Percentiles rank a stretch among this genome's conserved stretches.
Evolutionary conservation across 768 basidiomycete genomes (phyloP).

Genomic region (Nidularia sp.): DNA sequence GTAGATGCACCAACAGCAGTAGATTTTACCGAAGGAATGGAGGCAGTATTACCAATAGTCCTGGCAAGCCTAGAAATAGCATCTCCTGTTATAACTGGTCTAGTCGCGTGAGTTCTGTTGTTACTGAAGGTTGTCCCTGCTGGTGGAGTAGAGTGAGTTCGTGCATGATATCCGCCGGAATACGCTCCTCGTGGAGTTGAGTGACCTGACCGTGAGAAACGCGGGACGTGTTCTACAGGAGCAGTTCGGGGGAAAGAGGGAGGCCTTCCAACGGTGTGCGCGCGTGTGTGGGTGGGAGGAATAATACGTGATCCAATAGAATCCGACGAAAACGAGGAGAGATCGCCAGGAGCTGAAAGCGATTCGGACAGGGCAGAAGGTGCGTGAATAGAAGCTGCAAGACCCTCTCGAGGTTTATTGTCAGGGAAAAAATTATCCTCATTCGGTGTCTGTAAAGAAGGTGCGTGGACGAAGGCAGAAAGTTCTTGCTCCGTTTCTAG

Average conservation of each 20-base stretch:
- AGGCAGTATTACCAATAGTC: slow-evolving; percentile 44
- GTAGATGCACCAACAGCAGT: no score
- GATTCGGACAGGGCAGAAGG: slow-evolving; percentile 26
- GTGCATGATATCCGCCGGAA: slow-evolving; percentile 31
- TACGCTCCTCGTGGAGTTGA: slow-evolving; percentile 38
- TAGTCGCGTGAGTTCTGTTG: slow-evolving; percentile 30
- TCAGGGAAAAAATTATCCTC: background rate
- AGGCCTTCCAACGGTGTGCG: slow-evolving; percentile 52
- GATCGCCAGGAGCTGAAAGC: slow-evolving; percentile 33
- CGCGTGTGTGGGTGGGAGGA: slow-evolving; percentile 42
- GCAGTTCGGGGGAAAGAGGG: slow-evolving; percentile 21
- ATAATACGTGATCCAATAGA: slow-evolving; percentile 21
- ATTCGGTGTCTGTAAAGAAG: background rate
- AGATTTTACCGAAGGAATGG: slow-evolving; percentile 12
- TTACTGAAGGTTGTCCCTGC: slow-evolving; percentile 30
- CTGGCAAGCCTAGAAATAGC: slow-evolving; percentile 64
- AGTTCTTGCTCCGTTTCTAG: no score
- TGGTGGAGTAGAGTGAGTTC: slow-evolving; percentile 68
- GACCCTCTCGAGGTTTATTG: slow-evolving; percentile 1
- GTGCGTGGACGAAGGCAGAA: no score
- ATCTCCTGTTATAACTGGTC: slow-evolving; percentile 73
- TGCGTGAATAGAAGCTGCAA: slow-evolving; percentile 11
- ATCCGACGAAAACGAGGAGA: slow-evolving; percentile 22
- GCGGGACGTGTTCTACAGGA: slow-evolving; percentile 19
- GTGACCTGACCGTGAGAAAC: slow-evolving; percentile 38